These are phyloP conservation scores for Auriculariales sp. DNA, from an alignment of 768 basidiomycete species.

Conservation along the genomic window DNA sequence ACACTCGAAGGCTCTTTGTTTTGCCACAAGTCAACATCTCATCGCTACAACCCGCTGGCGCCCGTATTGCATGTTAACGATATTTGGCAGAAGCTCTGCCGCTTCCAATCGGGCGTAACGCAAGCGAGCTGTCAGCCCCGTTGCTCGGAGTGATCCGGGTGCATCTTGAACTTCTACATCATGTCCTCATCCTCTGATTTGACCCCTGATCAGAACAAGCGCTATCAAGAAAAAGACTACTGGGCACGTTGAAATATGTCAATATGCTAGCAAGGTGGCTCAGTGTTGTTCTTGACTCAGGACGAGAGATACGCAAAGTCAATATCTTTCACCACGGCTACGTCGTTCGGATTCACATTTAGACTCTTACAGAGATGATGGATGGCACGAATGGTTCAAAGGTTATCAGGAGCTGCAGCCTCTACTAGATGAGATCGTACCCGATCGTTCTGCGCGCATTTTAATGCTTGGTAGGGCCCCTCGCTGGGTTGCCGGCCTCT, in stretches of 20 bases:
- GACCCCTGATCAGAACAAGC: not conserved
- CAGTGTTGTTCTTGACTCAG: slow-evolving; percentile 25
- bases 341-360: not conserved
- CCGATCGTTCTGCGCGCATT: slow-evolving; percentile 43
- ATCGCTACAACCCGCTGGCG: too few species aligned
- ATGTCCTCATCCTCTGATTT: too few species aligned
- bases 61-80: too few species aligned
- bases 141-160: too few species aligned
- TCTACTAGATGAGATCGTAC: slow-evolving; percentile 46
- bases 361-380: slow-evolving; percentile 34
- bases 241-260: not conserved
- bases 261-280: not conserved
- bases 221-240: not conserved
- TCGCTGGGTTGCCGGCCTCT: slow-evolving; percentile 6
- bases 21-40: too few species aligned
- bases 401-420: slow-evolving; percentile 58
- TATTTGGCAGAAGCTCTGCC: too few species aligned
- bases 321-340: slow-evolving; percentile 10
- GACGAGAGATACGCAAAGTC: slow-evolving; percentile 56
- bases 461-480: slow-evolving; percentile 41
- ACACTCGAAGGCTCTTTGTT: too few species aligned
- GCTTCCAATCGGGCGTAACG: too few species aligned
- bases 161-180: too few species aligned
- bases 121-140: too few species aligned
- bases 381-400: slow-evolving; percentile 78